Evolutionary conservation across 805 yeast genomes (phyloP).

Genomic region (Brettanomyces nanus): DNA sequence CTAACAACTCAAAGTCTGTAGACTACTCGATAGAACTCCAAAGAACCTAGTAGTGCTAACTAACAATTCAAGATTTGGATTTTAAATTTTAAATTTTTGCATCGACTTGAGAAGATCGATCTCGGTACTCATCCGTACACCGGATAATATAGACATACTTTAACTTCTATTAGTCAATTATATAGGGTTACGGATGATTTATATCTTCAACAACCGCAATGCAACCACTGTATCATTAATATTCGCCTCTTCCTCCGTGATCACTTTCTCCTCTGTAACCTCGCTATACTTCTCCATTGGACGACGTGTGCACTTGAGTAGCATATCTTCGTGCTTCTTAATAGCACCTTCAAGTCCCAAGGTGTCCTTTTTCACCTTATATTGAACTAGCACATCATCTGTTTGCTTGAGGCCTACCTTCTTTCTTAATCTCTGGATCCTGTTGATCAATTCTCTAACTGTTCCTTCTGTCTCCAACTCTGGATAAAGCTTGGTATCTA

Average conservation of each 20-base stretch:
- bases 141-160: no score
- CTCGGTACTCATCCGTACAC: no score
- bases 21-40: no score
- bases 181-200: constrained; percentile 12
- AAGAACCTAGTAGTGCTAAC: no score
- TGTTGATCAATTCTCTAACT: constrained; percentile 93
- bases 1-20: no score
- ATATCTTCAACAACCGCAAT: constrained; percentile 68
- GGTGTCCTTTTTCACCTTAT: constrained; percentile 61
- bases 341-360: constrained; percentile 57
- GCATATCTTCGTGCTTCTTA: constrained; percentile 53
- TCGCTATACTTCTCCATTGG: constrained; percentile 43
- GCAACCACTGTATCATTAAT: constrained; percentile 73
- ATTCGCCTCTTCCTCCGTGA: constrained; percentile 84
- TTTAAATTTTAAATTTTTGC: no score
- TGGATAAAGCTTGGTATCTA: constrained; percentile 81
- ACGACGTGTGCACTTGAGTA: constrained; percentile 69
- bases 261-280: constrained; percentile 35
- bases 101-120: no score
- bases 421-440: constrained; percentile 96
- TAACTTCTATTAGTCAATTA: no score
- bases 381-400: constrained; percentile 88
- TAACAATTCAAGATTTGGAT: no score
- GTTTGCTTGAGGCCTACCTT: constrained; percentile 91
- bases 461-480: constrained; percentile 90